Conservation (phyloP, 1,284 basidiomycete genomes). For the Apiotrichum akiyoshidainum region DNA sequence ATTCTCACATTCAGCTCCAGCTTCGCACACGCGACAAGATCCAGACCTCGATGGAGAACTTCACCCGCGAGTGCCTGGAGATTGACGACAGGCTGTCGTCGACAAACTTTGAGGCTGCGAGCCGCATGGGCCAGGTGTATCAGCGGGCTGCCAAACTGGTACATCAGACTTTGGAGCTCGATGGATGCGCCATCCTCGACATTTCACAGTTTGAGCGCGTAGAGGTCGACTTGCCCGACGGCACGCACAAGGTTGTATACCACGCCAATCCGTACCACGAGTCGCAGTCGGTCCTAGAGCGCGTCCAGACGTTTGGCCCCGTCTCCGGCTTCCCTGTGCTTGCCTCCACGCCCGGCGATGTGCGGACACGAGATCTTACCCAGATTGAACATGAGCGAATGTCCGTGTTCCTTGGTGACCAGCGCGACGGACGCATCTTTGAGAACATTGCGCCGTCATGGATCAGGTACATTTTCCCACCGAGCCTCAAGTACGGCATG, state of each 20-base stretch:
- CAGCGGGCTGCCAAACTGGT: slow-evolving; percentile 84
- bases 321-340: slow-evolving; percentile 40
- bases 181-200: slow-evolving; percentile 86
- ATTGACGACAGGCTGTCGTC: slow-evolving; percentile 60
- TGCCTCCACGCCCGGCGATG: slow-evolving; percentile 23
- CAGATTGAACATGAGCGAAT: slow-evolving; percentile 69
- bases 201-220: slow-evolving; percentile 87
- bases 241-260: slow-evolving; percentile 53
- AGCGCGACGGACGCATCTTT: slow-evolving; percentile 78
- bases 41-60: slow-evolving; percentile 92
- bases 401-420: slow-evolving; percentile 68
- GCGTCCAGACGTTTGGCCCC: slow-evolving; percentile 60
- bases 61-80: slow-evolving; percentile 90
- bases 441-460: slow-evolving; percentile 74
- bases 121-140: slow-evolving; percentile 84
- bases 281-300: slow-evolving; percentile 59
- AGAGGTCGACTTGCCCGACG: slow-evolving; percentile 51
- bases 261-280: slow-evolving; percentile 46
- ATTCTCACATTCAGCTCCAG: slow-evolving; percentile 65
- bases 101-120: slow-evolving; percentile 47
- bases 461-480: slow-evolving; percentile 73
- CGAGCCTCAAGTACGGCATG: slow-evolving; percentile 76
- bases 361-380: slow-evolving; percentile 52
- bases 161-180: slow-evolving; percentile 81
- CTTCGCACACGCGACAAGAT: slow-evolving; percentile 85